Percentiles rank a stretch among this genome's conserved stretches.
Conservation (phyloP, 2,329 filamentous ascomycete genomes). For the Ophiognomonia clavigignenti-juglandacearum region DNA sequence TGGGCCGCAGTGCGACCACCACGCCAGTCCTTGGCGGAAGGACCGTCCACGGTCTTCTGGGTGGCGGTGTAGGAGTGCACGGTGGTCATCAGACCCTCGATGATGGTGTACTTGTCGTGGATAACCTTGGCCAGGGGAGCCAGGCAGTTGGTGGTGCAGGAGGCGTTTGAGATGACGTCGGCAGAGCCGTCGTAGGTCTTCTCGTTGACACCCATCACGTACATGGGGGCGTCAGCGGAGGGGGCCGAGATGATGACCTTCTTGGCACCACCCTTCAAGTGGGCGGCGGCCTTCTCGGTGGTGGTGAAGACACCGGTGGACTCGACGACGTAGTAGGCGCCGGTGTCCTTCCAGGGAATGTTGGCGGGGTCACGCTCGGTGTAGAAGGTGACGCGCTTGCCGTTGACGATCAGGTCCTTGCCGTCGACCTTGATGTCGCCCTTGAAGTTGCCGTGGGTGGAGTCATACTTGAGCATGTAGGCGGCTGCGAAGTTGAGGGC, state of each 20-base stretch:
- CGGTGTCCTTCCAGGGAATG: constrained; percentile 87
- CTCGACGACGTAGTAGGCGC: constrained; percentile 93
- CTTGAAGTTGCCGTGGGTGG: constrained; percentile 95
- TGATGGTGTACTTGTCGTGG: constrained; percentile 95
- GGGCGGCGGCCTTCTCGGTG: constrained; percentile 88
- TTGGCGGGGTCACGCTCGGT: constrained; percentile 79
- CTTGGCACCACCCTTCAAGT: constrained; percentile 96
- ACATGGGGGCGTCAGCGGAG: constrained; percentile 97
- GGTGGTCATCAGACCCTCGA: constrained; percentile 99
- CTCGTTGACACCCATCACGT: constrained; percentile 99
- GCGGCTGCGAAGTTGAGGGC: constrained; percentile 50
- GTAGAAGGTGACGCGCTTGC: constrained; percentile 95
- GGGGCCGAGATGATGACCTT: constrained; percentile 93
- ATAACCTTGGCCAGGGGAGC: constrained; percentile 99
- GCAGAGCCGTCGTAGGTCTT: constrained; percentile 85
- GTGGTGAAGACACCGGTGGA: constrained; percentile 99
- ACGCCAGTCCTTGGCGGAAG: constrained; percentile 98
- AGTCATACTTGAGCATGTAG: constrained; percentile 99
- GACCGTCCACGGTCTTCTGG: constrained; percentile 98
- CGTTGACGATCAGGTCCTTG: constrained; percentile 79
- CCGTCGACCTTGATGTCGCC: constrained; percentile 71
- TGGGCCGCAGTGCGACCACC: constrained; percentile 97
- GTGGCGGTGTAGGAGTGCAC: constrained; percentile 99
- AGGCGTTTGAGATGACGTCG: constrained; percentile 96
- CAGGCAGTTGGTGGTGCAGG: constrained; percentile 99